Conservation (phyloP, 495 filamentous ascomycete genomes). For the Tuber microsphaerosporum region DNA sequence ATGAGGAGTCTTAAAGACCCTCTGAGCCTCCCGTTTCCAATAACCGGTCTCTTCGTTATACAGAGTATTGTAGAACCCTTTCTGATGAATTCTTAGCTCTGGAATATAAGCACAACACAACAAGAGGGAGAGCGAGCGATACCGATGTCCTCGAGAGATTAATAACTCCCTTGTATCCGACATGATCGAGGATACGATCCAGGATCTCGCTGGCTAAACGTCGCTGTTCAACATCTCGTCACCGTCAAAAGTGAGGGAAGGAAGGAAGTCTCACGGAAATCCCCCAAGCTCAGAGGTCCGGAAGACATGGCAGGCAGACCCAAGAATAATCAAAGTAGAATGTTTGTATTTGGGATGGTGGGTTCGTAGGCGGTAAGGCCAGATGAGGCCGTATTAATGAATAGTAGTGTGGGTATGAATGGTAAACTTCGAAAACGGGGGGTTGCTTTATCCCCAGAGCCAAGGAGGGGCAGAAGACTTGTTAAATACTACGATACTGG, state of each 20-base stretch:
- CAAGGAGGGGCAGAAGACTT: neutral
- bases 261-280: conserved; percentile 21
- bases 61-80: conserved; percentile 3
- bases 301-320: neutral
- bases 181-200: conserved; percentile 24
- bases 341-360: neutral
- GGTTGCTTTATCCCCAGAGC: neutral
- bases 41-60: neutral
- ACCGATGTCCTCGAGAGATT: conserved; percentile 9
- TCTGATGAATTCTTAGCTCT: conserved; percentile 12
- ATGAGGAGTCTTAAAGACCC: neutral
- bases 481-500: neutral
- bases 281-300: conserved; percentile 1
- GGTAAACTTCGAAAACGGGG: neutral
- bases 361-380: neutral
- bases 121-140: neutral
- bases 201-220: conserved; percentile 23
- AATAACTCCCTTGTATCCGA: conserved; percentile 20
- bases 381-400: neutral
- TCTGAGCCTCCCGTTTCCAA: neutral
- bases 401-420: neutral
- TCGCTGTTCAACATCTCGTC: neutral
- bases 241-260: neutral
- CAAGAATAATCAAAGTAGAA: neutral
- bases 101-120: conserved; percentile 21